phyloP scores from a whole-genome alignment of 768 basidiomycete species.

The Boletus barrowsii region DNA sequence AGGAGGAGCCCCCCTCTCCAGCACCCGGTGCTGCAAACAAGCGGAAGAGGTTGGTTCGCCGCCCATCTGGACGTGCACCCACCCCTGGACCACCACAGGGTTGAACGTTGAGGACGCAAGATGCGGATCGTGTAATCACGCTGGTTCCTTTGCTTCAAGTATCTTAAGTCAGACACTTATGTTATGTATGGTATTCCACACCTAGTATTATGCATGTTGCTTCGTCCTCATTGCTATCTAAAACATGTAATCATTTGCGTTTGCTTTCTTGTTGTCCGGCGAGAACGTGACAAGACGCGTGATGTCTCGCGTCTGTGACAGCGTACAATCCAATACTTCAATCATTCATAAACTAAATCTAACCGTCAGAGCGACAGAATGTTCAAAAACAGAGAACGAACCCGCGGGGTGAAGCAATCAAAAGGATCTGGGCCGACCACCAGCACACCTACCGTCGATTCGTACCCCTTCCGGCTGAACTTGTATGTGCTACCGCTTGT shows the following conservation, averaged over 20 bases:
- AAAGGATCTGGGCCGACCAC: not conserved
- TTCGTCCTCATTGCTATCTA: constrained; percentile 19
- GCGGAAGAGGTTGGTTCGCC: constrained; percentile 29
- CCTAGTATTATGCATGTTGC: constrained; percentile 26
- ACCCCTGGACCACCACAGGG: constrained; percentile 24
- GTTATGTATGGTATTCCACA: constrained; percentile 31
- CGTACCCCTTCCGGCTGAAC: constrained; percentile 70
- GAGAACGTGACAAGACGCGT: constrained; percentile 22
- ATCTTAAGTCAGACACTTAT: constrained; percentile 19
- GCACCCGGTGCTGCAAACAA: constrained; percentile 21
- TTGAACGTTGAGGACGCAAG: constrained; percentile 18
- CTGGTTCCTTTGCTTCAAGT: constrained; percentile 11
- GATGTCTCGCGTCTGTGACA: constrained; percentile 26
- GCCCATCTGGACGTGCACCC: constrained; percentile 25
- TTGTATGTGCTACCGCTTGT: constrained; percentile 53
- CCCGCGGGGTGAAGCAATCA: not conserved
- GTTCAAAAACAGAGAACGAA: constrained; percentile 20
- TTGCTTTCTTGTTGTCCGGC: not conserved
- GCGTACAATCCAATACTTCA: not conserved
- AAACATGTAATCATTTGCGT: not conserved
- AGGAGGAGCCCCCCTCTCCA: constrained; percentile 49
- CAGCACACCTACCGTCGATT: not conserved
- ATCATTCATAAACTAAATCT: not conserved
- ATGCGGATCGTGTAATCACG: not conserved
- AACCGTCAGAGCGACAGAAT: constrained; percentile 5